Evolutionary conservation across 129 eudicot genomes (phyloP).

Genomic region (Helianthus tuberosus): DNA sequence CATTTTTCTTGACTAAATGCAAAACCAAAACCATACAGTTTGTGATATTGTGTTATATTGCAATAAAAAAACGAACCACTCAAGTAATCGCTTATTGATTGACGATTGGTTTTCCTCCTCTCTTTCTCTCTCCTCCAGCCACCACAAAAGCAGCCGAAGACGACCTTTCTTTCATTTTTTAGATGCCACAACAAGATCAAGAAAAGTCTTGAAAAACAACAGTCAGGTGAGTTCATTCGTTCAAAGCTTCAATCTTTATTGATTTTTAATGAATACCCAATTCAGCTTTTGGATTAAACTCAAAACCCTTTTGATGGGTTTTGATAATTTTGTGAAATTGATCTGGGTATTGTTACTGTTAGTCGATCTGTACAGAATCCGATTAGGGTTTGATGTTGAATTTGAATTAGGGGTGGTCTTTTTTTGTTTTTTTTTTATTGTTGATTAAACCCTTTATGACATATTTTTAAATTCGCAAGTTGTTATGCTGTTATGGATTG

Average conservation of each 20-base stretch:
- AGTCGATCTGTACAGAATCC: conserved; percentile 7
- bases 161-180: too few relatives aligned
- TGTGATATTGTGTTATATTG: conserved; percentile 11
- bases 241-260: too few relatives aligned
- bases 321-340: conserved; percentile 17
- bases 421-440: background rate
- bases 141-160: too few relatives aligned
- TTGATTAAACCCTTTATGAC: background rate
- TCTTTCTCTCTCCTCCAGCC: too few relatives aligned
- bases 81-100: background rate
- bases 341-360: conserved; percentile 2
- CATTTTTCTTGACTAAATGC: background rate
- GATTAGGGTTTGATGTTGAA: background rate
- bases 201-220: too few relatives aligned
- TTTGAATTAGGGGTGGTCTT: background rate
- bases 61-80: background rate
- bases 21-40: background rate
- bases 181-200: too few relatives aligned
- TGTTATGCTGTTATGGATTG: conserved; percentile 5
- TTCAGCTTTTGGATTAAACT: conserved; percentile 14
- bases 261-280: too few relatives aligned
- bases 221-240: too few relatives aligned
- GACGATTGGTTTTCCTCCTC: background rate
- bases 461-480: background rate
- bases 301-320: conserved; percentile 1